A percentile compares a stretch with the other conserved stretches of the same genome.
Evolutionary conservation across 441 rosid species (phyloP).

Genomic region (Populus tomentosa): DNA sequence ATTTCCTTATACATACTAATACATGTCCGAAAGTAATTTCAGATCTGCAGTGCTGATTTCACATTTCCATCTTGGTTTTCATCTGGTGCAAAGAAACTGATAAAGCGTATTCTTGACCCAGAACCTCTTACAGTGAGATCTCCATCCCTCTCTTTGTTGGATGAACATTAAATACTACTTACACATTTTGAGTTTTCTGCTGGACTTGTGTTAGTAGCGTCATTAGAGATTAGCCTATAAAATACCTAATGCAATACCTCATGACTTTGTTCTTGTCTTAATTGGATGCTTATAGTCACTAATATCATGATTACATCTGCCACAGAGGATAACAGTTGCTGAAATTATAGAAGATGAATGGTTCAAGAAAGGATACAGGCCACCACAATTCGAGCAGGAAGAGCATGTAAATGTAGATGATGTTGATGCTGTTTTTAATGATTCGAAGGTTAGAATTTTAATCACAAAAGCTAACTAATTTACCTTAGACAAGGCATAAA

Average conservation of each 20-base stretch:
- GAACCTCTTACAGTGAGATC: constrained; percentile 66
- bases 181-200: background rate
- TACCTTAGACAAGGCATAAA: background rate
- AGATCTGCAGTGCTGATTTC: constrained; percentile 65
- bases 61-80: constrained; percentile 73
- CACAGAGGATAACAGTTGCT: constrained; percentile 65
- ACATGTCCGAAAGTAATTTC: constrained; percentile 19
- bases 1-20: background rate
- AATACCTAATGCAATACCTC: background rate
- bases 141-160: constrained; percentile 2
- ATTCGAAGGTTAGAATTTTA: constrained; percentile 45
- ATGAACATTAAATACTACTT: background rate
- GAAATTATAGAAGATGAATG: constrained; percentile 74
- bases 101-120: constrained; percentile 74
- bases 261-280: background rate
- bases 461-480: background rate
- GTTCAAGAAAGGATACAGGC: constrained; percentile 76
- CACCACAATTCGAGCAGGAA: constrained; percentile 60
- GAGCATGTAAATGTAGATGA: constrained; percentile 64
- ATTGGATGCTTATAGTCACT: background rate
- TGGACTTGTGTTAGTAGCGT: background rate
- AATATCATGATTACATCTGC: constrained; percentile 15
- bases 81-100: constrained; percentile 62
- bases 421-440: constrained; percentile 63
- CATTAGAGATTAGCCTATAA: constrained; percentile 4